A percentile compares a stretch with the other conserved stretches of the same genome.
These are phyloP conservation scores for Ilyonectria sp. DNA, from an alignment of 2,329 filamentous ascomycete genomes.

Conservation along the genomic window DNA sequence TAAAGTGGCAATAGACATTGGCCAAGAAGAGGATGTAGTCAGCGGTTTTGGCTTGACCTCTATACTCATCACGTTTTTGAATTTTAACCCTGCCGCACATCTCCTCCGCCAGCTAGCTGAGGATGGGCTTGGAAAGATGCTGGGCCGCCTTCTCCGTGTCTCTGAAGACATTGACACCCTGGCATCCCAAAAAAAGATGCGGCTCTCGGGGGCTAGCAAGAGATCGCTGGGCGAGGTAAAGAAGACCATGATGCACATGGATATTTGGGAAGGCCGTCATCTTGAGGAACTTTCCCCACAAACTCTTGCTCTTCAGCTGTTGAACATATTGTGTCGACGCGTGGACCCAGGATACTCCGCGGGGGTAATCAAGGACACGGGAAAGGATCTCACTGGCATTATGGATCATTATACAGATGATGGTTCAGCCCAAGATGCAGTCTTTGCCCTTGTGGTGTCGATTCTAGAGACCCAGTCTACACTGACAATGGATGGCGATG, in stretches of 20 bases:
- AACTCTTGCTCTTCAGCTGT: slow-evolving; percentile 73
- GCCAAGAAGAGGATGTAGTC: slow-evolving; percentile 71
- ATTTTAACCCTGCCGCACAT: slow-evolving; percentile 72
- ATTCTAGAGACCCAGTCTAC: slow-evolving; percentile 55
- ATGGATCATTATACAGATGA: slow-evolving; percentile 40
- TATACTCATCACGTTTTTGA: slow-evolving; percentile 74
- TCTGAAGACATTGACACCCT: slow-evolving; percentile 71
- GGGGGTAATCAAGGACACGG: slow-evolving; percentile 49
- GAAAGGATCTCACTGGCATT: slow-evolving; percentile 45
- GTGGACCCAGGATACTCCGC: slow-evolving; percentile 49
- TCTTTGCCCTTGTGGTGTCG: slow-evolving; percentile 62
- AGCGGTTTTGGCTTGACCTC: slow-evolving; percentile 76
- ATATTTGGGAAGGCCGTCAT: slow-evolving; percentile 72
- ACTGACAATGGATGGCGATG: slow-evolving; percentile 41
- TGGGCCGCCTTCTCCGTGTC: slow-evolving; percentile 69
- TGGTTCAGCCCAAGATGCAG: slow-evolving; percentile 47
- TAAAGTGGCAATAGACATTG: slow-evolving; percentile 75
- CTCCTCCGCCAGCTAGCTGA: slow-evolving; percentile 70
- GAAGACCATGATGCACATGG: slow-evolving; percentile 64
- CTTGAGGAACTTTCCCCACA: slow-evolving; percentile 72
- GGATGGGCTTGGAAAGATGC: slow-evolving; percentile 68
- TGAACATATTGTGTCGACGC: slow-evolving; percentile 62
- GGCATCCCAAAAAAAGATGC: slow-evolving; percentile 76
- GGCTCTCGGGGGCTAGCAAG: slow-evolving; percentile 78
- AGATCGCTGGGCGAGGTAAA: slow-evolving; percentile 70